Evolutionary conservation across 129 eudicot species (phyloP), one percentile per base, ranked within the genome.

Genomic region (Calendula officinalis): DNA sequence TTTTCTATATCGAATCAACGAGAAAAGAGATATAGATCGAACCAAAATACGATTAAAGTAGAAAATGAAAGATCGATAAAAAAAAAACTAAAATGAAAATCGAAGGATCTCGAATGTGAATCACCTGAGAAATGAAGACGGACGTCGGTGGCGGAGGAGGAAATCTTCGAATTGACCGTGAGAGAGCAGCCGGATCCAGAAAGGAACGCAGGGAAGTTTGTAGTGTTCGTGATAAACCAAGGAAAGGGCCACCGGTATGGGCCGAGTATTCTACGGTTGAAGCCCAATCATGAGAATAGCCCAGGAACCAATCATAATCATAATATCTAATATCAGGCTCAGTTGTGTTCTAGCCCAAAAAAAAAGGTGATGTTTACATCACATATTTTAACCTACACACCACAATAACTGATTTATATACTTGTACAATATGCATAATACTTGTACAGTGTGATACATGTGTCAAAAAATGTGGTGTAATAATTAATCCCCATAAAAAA

Each of bases 41-140:
- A 56, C 0, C 43, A 10, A 56, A 16, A 56, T 45, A 57, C 39
- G 6, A 53, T 50, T 49, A 50, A 53, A 36, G 60, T 30, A n/a
- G 16, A 47, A 35, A 12, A 46, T 14, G 7, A 32, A 3, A 60
- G 67, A 59, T 47, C 40, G 2, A 37, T 27, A 5, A 33, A 59
- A n/a, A 14, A 60, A 33, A 59, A n/a, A 14, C 48, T 44, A 54
- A 0, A 22, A 48, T 27, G 33, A 8, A 49, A 47, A 46, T 7
- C 2, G 39, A 5, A 37, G 14, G 30, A 17, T 16, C 27, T 45
- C 27, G 50, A 59, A 16, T 3, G 44, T 50, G 54, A 27, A 22
- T 60, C 22, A 81, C 82, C 76, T 77, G 82, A 73, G 86, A 81
- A 82, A 81, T 81, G 56, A 13, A 68, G 77, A 64, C 78, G 68